A percentile compares a stretch with the other conserved stretches of the same genome.
phyloP scores from a whole-genome alignment of 2,329 filamentous ascomycete genomes.

The Rhexocercosporidium sp. region DNA sequence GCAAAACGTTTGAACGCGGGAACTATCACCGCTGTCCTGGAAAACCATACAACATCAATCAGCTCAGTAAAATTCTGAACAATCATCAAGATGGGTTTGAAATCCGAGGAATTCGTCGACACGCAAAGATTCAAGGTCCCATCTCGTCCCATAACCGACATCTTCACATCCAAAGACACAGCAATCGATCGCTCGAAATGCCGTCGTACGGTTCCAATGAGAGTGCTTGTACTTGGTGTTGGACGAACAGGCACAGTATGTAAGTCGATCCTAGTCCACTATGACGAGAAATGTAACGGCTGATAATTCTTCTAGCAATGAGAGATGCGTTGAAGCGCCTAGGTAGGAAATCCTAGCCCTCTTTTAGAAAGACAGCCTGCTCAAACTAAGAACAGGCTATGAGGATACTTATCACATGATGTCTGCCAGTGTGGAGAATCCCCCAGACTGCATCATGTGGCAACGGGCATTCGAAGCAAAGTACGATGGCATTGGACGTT shows the following conservation, averaged over 20 bases:
- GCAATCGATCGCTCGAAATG: conserved; percentile 71
- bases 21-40: background rate
- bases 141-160: conserved; percentile 57
- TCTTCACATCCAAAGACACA: conserved; percentile 66
- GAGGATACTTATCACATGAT: conserved; percentile 77
- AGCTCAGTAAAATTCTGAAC: background rate
- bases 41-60: background rate
- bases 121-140: conserved; percentile 1
- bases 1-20: background rate
- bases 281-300: background rate
- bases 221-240: conserved; percentile 71
- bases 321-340: conserved; percentile 68
- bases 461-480: conserved; percentile 69
- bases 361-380: background rate
- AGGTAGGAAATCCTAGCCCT: conserved; percentile 55
- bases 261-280: conserved; percentile 53
- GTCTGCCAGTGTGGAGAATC: conserved; percentile 71
- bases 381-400: conserved; percentile 45
- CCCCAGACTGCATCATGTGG: conserved; percentile 71
- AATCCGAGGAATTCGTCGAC: background rate
- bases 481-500: conserved; percentile 61
- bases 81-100: conserved; percentile 1
- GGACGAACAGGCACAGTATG: conserved; percentile 74
- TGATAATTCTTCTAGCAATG: conserved; percentile 52
- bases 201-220: conserved; percentile 72